These are phyloP conservation scores for Ampelomyces quisqualis DNA, from an alignment of 2,329 filamentous ascomycete genomes.

Conservation along the genomic window DNA sequence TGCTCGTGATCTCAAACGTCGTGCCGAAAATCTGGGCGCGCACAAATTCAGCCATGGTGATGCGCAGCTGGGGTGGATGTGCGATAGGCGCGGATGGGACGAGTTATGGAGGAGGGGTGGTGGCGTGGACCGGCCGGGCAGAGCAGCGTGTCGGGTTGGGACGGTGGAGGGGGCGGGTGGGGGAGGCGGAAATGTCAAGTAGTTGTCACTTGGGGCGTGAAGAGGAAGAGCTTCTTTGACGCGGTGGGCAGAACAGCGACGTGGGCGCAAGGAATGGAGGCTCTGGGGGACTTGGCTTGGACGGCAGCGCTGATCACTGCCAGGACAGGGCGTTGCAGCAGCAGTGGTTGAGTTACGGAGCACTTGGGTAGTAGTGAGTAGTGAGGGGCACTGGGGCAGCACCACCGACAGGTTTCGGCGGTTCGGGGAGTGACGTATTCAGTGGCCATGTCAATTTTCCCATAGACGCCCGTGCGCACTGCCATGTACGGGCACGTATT, in stretches of 20 bases:
- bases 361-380: no score
- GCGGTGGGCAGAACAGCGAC: conserved; percentile 8
- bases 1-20: conserved; percentile 98
- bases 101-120: conserved; percentile 12
- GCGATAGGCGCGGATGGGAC: conserved; percentile 28
- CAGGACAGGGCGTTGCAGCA: conserved; percentile 17
- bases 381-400: no score
- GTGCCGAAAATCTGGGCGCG: conserved; percentile 99
- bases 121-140: no score
- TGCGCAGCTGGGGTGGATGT: conserved; percentile 13
- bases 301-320: conserved; percentile 30
- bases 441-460: neutral
- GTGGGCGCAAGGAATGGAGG: conserved; percentile 17
- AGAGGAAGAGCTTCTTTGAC: conserved; percentile 1
- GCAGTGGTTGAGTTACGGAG: no score
- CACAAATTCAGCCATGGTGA: conserved; percentile 96
- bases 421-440: neutral
- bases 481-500: neutral
- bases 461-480: neutral
- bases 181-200: conserved; percentile 9
- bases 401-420: no score
- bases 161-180: conserved; percentile 22
- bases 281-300: conserved; percentile 16
- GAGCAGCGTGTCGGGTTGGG: no score
- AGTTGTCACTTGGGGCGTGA: neutral